Base-by-base conservation (phyloP, 2,329 filamentous ascomycete species). In the Penicillium paneum region DNA sequence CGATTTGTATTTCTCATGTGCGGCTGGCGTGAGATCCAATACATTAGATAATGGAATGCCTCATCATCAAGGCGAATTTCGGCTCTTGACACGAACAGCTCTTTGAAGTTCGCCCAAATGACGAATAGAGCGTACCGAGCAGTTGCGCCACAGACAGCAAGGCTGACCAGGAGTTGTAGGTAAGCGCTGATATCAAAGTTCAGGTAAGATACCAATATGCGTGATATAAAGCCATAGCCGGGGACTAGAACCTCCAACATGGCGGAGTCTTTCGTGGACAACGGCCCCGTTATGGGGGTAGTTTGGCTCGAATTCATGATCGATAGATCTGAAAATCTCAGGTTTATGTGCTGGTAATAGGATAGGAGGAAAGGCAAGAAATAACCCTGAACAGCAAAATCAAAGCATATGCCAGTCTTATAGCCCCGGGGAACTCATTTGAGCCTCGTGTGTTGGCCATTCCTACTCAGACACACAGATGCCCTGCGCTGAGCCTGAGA, bases 31-130 rank as follows among this genome's bases (percentile, higher is more conserved):
- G 85, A 79, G 2, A 89, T 79, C 87, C 87, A 90, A 26, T 78
- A 79, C 84, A 89, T 88, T 38, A 89, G 65, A 64, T 88, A 87
- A 65, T 86, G 86, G 74, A 88, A 90, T 53, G 88, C 83, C 67
- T 90, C 87, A 62, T 90, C 87, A 54, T 89, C 85, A 28, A 83
- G 79, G 41, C 84, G 80, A 36, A 90, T 82, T 61, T 86, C 83
- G 17, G 86, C 85, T 1, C 81, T 83, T 3, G 83, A 87, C 77
- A 88, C 84, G 62, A 87, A 80, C 62, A 87, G 75, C 6, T 73
- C 64, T 39, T 81, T 76, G 29, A 85, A 59, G 36, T 80, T 68
- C 1, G 70, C 67, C 74, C 76, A 80, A 12, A 82, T 54, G 61
- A 78, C 80, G 2, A 74, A 69, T 49, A 78, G 45, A 41, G 81